Evolutionary conservation across 352 stramenopile genomes (phyloP).

Genomic region (Pythium brachiatum): DNA sequence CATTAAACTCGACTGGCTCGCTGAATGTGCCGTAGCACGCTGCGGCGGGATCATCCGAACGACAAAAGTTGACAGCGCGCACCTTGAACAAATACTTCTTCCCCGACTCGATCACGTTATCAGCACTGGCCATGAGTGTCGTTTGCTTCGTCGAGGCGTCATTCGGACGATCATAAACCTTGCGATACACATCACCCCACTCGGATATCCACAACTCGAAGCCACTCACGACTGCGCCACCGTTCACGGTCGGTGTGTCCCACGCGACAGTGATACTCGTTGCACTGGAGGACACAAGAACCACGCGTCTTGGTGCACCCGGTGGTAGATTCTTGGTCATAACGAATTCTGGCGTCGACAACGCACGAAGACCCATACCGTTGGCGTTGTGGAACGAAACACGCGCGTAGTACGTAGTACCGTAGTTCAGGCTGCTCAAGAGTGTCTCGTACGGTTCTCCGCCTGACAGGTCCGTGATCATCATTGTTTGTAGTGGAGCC

Average conservation of each 20-base stretch:
- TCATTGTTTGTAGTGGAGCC: constrained; percentile 33
- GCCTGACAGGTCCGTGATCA: constrained; percentile 78
- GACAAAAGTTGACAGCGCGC: constrained; percentile 94
- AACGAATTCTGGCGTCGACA: constrained; percentile 75
- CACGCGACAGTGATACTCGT: constrained; percentile 92
- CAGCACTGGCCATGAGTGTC: constrained; percentile 70
- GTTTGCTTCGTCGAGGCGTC: constrained; percentile 62
- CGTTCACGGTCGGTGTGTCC: constrained; percentile 87
- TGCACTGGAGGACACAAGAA: constrained; percentile 85
- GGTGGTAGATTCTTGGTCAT: constrained; percentile 89
- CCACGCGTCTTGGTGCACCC: constrained; percentile 78
- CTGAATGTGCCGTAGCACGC: constrained; percentile 92
- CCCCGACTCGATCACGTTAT: constrained; percentile 89
- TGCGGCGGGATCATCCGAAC: constrained; percentile 53
- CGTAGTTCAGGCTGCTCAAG: constrained; percentile 75
- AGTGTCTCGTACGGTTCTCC: constrained; percentile 63
- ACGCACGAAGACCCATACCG: constrained; percentile 69
- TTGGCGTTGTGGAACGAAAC: constrained; percentile 89
- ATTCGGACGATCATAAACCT: constrained; percentile 94
- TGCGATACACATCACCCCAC: constrained; percentile 85
- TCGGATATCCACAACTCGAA: constrained; percentile 97
- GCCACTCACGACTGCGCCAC: constrained; percentile 89
- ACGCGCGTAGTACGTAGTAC: constrained; percentile 89
- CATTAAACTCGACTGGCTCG: constrained; percentile 83
- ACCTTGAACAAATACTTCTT: constrained; percentile 94